Base-by-base conservation (phyloP, 1,284 basidiomycete species). In the Ustilago loliicola region DNA sequence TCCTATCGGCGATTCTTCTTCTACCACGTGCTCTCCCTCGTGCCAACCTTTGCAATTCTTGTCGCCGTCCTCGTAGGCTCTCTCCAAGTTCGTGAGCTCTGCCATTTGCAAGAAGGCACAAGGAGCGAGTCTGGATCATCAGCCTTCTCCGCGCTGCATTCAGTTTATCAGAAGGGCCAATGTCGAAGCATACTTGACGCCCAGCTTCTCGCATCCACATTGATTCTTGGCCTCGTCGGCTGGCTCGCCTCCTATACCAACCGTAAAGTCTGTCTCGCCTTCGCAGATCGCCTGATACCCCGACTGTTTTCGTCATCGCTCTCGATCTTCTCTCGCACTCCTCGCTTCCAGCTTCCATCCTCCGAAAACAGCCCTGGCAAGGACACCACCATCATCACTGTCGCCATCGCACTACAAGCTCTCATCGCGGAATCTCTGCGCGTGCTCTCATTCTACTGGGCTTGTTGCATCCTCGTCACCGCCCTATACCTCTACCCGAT, bases 401-500 rank as follows among this genome's bases (percentile, higher is more conserved):
- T 68, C 4, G 70, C 75, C 1, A 70, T 77, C 30, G 70, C 70
- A 1, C 56, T 77, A 56, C 75, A 77, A 25, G 70, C 70, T 17
- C 40, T 78, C 38, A 65, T 78, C 17, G 67, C 67, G 7, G 71
- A 78, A 48, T 34, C 67, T 6, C 32, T 78, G 45, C 63, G 71
- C 2, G 66, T 78, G 13, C 64, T 78, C 10, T 73, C 76, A 17
- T 74, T 75, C 48, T 79, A 66, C 63, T 71, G 72, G 68, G 65
- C 72, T 4, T 71, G 77, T 52, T 71, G 67, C 61, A 72, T 75
- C 38, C 72, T 79, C 52, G 66, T 77, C 50, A 69, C 75, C 3
- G 63, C 70, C 5, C 70, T 77, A 23, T 72, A 73, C 32, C 58
- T 77, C 23, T 77, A 77, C 56, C 69, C 74, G 21, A 72, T 72